phyloP scores from a whole-genome alignment of 805 yeast species.

The Metschnikowia vanudenii region DNA sequence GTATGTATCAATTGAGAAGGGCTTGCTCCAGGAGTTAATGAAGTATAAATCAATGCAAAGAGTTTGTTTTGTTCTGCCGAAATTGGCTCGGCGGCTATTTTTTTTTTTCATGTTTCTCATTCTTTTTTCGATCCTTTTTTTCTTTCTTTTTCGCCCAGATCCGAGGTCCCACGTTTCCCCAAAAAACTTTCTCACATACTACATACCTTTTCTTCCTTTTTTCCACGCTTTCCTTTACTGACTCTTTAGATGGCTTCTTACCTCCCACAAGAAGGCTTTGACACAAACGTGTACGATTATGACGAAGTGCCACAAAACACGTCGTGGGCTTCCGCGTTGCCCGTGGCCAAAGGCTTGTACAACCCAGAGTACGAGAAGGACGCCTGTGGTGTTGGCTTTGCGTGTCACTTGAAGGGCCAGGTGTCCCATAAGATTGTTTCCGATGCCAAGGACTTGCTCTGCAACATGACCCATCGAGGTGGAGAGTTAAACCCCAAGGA shows the following conservation, averaged over 20 bases:
- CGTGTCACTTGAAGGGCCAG: slow-evolving; percentile 87
- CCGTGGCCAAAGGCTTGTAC: slow-evolving; percentile 83
- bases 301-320: slow-evolving; percentile 75
- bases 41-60: not conserved
- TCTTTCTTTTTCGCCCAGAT: not conserved
- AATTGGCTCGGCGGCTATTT: not conserved
- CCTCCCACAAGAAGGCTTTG: slow-evolving; percentile 39
- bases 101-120: not conserved
- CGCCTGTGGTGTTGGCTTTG: slow-evolving; percentile 98
- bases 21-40: not conserved
- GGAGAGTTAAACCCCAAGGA: slow-evolving; percentile 97
- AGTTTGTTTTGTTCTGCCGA: not conserved
- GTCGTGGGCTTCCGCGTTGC: slow-evolving; percentile 91
- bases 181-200: not conserved
- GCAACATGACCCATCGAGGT: slow-evolving; percentile 99
- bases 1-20: not conserved
- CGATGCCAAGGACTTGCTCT: slow-evolving; percentile 81
- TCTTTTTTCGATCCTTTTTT: not conserved
- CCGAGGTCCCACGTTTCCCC: not conserved
- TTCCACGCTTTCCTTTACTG: not conserved
- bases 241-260: slow-evolving; percentile 25
- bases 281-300: slow-evolving; percentile 53
- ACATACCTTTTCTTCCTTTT: not conserved
- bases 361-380: slow-evolving; percentile 93
- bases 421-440: slow-evolving; percentile 89